Evolutionary conservation across 371 early-diverging fungal genomes (phyloP), one percentile per base, ranked within the genome.

Genomic region (Mucor saturninus): DNA sequence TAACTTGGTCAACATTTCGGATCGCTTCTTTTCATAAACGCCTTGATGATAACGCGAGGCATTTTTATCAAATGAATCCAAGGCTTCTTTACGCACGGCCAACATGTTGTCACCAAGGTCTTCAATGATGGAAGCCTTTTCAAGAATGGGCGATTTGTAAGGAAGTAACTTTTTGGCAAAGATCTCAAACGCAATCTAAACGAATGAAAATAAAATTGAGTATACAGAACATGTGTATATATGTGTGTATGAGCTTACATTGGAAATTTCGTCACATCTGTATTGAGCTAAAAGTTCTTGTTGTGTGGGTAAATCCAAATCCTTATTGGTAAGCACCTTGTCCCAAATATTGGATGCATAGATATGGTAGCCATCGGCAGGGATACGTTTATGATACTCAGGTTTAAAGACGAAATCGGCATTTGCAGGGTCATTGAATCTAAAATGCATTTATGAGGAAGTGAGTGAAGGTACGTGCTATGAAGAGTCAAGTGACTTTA

Each of bases 221-320:
- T n/a, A n/a, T n/a, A n/a, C n/a, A n/a, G n/a, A n/a, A n/a, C n/a
- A n/a, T n/a, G n/a, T n/a, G n/a, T n/a, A n/a, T n/a, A n/a, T n/a
- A n/a, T n/a, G n/a, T n/a, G n/a, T 3, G 8, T 2, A 13, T 45
- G 2, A n/a, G 15, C 45, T 65, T 71, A 81, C 85, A 54, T 84
- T 87, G n/a, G 93, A 88, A 61, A 98, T 97, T 73, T 98, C 99
- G 64, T 98, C 99, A 74, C 99, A 98, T 55, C 99, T 91, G 75
- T 92, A 98, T 80, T 98, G 98, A 30, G 98, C 98, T 60, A 99
- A 80, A 49, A 99, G 77, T 71, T 98, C 94, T 79, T 96, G 97
- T 74, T 99, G 98, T 2, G 98, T 97, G 3, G 99, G 99, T 49
- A 99, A 76, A 80, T 99, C 98, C 62, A 99, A 79, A 66, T 98